Evolutionary conservation across 176 grass and related monocot genomes (phyloP).

Genomic region (Ananas comosus): DNA sequence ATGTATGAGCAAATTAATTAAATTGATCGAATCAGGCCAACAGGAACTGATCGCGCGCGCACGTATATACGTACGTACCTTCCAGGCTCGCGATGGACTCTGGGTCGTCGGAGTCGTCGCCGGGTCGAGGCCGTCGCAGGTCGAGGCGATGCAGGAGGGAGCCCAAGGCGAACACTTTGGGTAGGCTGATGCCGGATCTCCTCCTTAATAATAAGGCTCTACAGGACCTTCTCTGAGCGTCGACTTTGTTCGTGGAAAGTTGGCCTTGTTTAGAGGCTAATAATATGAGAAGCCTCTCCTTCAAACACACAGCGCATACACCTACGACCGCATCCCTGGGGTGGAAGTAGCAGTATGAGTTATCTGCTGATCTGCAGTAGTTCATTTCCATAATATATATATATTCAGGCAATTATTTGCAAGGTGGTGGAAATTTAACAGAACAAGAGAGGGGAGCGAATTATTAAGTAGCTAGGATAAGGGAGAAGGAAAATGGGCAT

Average conservation of each 20-base stretch:
- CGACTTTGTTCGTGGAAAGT: background rate
- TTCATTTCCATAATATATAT: too few relatives aligned
- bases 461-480: too few relatives aligned
- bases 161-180: slow-evolving; percentile 6
- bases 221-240: background rate
- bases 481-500: too few relatives aligned
- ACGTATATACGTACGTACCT: background rate
- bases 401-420: too few relatives aligned
- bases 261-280: slow-evolving; percentile 1
- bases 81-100: slow-evolving; percentile 5
- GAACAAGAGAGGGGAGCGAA: too few relatives aligned
- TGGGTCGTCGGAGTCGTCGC: background rate
- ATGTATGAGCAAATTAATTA: background rate
- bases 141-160: background rate
- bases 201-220: background rate
- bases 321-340: slow-evolving; percentile 11
- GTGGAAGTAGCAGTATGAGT: slow-evolving; percentile 7
- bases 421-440: too few relatives aligned
- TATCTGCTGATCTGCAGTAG: background rate
- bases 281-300: slow-evolving; percentile 12
- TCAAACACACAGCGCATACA: slow-evolving; percentile 15
- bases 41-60: background rate
- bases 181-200: background rate
- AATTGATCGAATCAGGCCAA: background rate
- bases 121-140: background rate